Base-by-base conservation (phyloP, 2,329 filamentous ascomycete species). In the Fusarium sp. region DNA sequence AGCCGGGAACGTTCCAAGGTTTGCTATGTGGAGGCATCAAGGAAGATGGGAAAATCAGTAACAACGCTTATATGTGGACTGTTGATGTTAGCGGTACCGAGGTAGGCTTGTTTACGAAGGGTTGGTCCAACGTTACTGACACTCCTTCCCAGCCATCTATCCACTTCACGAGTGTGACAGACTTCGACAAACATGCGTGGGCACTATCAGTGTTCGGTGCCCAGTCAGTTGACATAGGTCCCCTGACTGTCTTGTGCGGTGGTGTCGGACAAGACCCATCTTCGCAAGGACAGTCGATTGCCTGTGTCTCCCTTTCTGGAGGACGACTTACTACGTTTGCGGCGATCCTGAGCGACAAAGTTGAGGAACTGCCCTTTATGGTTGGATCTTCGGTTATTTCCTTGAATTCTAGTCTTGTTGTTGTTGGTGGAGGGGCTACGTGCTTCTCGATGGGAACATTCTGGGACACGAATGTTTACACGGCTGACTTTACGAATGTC, bases 371-470 rank as follows among this genome's bases (percentile, higher is more conserved):
- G 64, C 94, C 94, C 14, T 86, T 97, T 7, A 86, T 97, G 59
- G 86, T 95, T 60, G 95, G 95, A 3, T 88, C 91, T 65, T 91
- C 91, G 6, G 85, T 88, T 9, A 82, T 88, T 16, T 79, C 84
- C 31, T 83, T 88, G 1, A 83, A 84, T 48, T 83, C 86, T 33
- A 83, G 88, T 20, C 77, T 95, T 4, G 78, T 94, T 11, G 84
- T 97, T 9, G 82, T 93, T 57, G 95, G 95, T 2, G 95, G 95
- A 18, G 95, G 95, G 41, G 94, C 93, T 18, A 94, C 95, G 0
- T 97, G 95, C 81, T 97, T 97, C 84, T 95, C 94, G 0, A 97
- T 97, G 88, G 95, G 95, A 2, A 94, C 93, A 8, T 95, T 90
- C 78, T 97, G 94, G 94, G 95, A 95, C 60, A 86, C 87, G 35